Evolutionary conservation across 441 rosid species (phyloP).

Genomic region (Cnidoscolus chayamansa): DNA sequence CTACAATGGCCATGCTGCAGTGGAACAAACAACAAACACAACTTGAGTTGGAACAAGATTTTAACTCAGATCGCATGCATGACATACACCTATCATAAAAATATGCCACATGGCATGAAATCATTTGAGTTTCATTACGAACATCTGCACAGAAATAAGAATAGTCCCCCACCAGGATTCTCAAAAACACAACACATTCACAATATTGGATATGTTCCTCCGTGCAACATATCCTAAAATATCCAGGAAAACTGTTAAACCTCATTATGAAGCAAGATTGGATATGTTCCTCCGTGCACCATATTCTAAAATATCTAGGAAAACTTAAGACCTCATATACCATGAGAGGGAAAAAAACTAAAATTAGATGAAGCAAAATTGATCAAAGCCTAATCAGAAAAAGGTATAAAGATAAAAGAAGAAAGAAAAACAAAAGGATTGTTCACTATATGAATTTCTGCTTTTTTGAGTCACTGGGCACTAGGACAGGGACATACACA

Average conservation of each 20-base stretch:
- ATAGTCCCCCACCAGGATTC: background rate
- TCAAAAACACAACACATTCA: background rate
- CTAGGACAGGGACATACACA: background rate
- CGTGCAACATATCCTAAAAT: background rate
- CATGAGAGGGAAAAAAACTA: background rate
- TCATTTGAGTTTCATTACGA: background rate
- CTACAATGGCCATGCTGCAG: conserved; percentile 75
- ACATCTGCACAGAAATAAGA: background rate
- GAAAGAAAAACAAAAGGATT: background rate
- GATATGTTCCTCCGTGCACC: background rate
- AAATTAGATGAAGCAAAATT: background rate
- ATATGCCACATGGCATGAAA: background rate
- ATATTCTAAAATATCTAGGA: background rate
- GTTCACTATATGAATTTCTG: no score
- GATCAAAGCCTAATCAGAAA: background rate
- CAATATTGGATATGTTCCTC: background rate
- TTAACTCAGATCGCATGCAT: background rate
- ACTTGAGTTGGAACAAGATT: background rate
- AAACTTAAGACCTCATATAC: background rate
- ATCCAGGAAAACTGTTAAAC: background rate
- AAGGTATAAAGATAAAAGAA: background rate
- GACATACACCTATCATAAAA: background rate
- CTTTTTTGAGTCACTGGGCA: background rate
- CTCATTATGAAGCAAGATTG: background rate
- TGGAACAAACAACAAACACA: background rate